A percentile compares a stretch with the other conserved stretches of the same genome.
Conservation (phyloP, 2,329 filamentous ascomycete species). For the Aspergillus intermedius region DNA sequence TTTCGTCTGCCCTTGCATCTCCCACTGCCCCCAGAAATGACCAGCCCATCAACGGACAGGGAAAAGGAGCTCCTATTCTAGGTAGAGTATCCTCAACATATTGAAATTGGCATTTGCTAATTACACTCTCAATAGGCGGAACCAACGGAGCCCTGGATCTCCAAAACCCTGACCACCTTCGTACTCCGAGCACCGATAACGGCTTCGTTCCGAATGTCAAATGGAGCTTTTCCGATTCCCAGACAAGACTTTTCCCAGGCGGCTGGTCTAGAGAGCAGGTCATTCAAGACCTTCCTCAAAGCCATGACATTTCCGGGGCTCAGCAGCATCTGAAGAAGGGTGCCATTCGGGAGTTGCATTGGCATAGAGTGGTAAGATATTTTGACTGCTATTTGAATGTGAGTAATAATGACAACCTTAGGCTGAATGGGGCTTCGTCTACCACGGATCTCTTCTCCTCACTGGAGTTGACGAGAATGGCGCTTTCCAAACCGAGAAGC, state of each 20-base stretch:
- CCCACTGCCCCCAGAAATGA: slow-evolving; percentile 42
- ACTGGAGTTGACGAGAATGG: slow-evolving; percentile 59
- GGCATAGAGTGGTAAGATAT: slow-evolving; percentile 56
- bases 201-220: slow-evolving; percentile 62
- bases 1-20: slow-evolving; percentile 11
- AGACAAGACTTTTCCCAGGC: slow-evolving; percentile 55
- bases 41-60: slow-evolving; percentile 49
- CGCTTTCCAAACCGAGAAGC: slow-evolving; percentile 44
- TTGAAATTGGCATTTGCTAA: not conserved
- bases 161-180: slow-evolving; percentile 59
- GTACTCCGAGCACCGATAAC: slow-evolving; percentile 55
- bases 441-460: slow-evolving; percentile 51
- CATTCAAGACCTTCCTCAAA: slow-evolving; percentile 59
- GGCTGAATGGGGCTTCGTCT: slow-evolving; percentile 63
- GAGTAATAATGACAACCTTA: slow-evolving; percentile 17
- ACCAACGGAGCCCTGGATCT: slow-evolving; percentile 57
- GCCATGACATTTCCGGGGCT: slow-evolving; percentile 60
- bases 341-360: slow-evolving; percentile 60
- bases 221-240: slow-evolving; percentile 64
- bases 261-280: slow-evolving; percentile 63
- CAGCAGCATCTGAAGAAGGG: slow-evolving; percentile 64
- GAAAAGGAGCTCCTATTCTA: slow-evolving; percentile 53
- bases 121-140: slow-evolving; percentile 44
- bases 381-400: not conserved
- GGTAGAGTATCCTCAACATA: slow-evolving; percentile 37